Base-by-base conservation (phyloP, 2,329 filamentous ascomycete genomes). In the Aspergillus eucalypticola region DNA sequence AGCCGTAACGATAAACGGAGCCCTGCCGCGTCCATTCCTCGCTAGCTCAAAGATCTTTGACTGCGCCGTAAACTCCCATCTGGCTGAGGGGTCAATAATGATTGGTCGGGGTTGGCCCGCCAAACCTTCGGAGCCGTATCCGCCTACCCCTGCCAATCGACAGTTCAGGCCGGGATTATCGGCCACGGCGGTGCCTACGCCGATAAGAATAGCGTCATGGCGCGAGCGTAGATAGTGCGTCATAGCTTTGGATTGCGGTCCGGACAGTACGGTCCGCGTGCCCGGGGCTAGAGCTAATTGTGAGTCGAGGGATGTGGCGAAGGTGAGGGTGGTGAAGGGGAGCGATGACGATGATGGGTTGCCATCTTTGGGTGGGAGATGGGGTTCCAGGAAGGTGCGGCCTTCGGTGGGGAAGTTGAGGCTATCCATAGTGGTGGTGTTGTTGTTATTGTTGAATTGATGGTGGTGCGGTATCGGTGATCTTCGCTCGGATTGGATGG, bases 121-220 rank as follows among this genome's bases (percentile, higher is more conserved):
- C 8, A 84, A 65, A 1, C 75, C 77, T n/a, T 77, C 66, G 27
- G 78, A 77, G 17, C 82, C 84, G 61, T 85, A 85, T 0, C 82
- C 79, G 7, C 80, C 78, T 0, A 82, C 82, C 23, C 83, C 84
- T 8, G 80, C 79, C 48, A 93, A 83, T n/a, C 93, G 88, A 71
- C 91, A 95, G 74, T 96, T 97, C 56, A 98, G 81, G 4, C 87
- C 88, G 1, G 94, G 94, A 70, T 96, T 85, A 73, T 98, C 94
- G 21, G 91, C 89, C 5, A 91, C 78, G 6, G 92, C 90, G 0
- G 94, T 98, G 2, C 90, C 90, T 3, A 89, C 90, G 15, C 94
- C 94, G 39, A 98, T 82, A 25, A 96, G 82, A 67, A 98, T 96
- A 21, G 91, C 92, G 63, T 90, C 87, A 77, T 98, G 92, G 13